Percentiles rank a stretch among this genome's conserved stretches.
Evolutionary conservation across 2,329 filamentous ascomycete genomes (phyloP).

Genomic region (Daldinia sp.): DNA sequence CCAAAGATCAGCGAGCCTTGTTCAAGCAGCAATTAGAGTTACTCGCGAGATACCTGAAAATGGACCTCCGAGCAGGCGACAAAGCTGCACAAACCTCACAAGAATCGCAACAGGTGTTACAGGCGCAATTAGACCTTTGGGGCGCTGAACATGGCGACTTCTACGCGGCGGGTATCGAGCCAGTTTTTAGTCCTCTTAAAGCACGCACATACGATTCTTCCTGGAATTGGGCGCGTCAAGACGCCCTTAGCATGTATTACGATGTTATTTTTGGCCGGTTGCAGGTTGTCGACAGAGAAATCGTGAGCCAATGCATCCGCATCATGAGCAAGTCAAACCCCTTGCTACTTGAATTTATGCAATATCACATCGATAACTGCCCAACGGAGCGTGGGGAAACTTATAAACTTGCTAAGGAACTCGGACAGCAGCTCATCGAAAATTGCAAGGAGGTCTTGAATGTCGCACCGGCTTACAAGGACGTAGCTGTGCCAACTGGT

Average conservation of each 20-base stretch:
- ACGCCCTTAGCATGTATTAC: slow-evolving; percentile 98
- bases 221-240: slow-evolving; percentile 99
- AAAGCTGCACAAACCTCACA: slow-evolving; percentile 88
- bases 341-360: slow-evolving; percentile 96
- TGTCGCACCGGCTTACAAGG: slow-evolving; percentile 90
- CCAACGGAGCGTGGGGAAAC: slow-evolving; percentile 96
- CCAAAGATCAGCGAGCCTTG: slow-evolving; percentile 92
- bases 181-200: slow-evolving; percentile 91
- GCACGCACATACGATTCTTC: slow-evolving; percentile 97
- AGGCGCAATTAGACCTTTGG: slow-evolving; percentile 95
- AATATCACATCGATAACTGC: slow-evolving; percentile 99
- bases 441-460: slow-evolving; percentile 95
- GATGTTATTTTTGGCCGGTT: slow-evolving; percentile 98
- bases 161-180: slow-evolving; percentile 93
- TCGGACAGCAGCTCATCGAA: slow-evolving; percentile 91
- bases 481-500: slow-evolving; percentile 90
- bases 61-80: slow-evolving; percentile 95
- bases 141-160: slow-evolving; percentile 94
- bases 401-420: slow-evolving; percentile 95
- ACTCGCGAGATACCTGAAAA: slow-evolving; percentile 93
- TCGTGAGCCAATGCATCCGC: slow-evolving; percentile 97
- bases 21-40: slow-evolving; percentile 99
- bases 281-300: slow-evolving; percentile 92
- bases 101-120: slow-evolving; percentile 85
- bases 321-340: slow-evolving; percentile 99